These are phyloP conservation scores for Amniculicola lignicola DNA, from an alignment of 495 filamentous ascomycete genomes.

Conservation along the genomic window DNA sequence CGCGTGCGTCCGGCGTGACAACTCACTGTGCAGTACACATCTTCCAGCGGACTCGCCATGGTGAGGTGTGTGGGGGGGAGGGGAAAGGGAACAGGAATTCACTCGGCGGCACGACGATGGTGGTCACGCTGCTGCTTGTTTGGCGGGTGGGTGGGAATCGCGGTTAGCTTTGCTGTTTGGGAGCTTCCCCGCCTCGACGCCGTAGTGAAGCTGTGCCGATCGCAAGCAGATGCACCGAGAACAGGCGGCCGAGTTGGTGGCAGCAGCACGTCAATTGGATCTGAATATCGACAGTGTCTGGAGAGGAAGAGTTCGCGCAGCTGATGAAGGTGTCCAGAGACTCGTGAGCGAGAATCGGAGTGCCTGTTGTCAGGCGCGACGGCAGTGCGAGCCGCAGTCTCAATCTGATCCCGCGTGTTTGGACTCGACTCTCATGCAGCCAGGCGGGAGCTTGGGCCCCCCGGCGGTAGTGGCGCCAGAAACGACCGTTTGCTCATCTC, in stretches of 20 bases:
- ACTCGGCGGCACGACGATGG: not conserved
- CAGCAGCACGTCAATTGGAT: conserved; percentile 7
- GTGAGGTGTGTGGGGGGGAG: not conserved
- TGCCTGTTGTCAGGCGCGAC: not conserved
- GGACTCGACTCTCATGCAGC: too few relatives aligned
- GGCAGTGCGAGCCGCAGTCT: not conserved
- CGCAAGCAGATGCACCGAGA: conserved; percentile 11
- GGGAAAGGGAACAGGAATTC: not conserved
- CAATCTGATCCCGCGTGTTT: too few relatives aligned
- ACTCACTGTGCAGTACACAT: conserved; percentile 60
- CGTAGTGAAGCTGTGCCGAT: conserved; percentile 29
- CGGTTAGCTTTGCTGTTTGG: not conserved
- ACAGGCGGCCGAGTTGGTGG: not conserved
- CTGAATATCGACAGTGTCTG: not conserved
- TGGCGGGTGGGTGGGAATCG: not conserved
- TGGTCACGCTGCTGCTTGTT: not conserved
- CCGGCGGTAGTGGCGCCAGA: too few relatives aligned
- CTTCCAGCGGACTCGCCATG: conserved; percentile 42
- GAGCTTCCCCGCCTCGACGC: conserved; percentile 28
- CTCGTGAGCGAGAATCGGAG: not conserved
- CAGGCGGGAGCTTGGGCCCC: too few relatives aligned
- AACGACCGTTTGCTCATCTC: too few relatives aligned
- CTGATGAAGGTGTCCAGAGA: not conserved
- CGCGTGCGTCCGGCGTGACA: conserved; percentile 13
- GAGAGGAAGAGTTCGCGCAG: not conserved